Evolutionary conservation across 768 basidiomycete species (phyloP).

Genomic region (Boletus sp.): DNA sequence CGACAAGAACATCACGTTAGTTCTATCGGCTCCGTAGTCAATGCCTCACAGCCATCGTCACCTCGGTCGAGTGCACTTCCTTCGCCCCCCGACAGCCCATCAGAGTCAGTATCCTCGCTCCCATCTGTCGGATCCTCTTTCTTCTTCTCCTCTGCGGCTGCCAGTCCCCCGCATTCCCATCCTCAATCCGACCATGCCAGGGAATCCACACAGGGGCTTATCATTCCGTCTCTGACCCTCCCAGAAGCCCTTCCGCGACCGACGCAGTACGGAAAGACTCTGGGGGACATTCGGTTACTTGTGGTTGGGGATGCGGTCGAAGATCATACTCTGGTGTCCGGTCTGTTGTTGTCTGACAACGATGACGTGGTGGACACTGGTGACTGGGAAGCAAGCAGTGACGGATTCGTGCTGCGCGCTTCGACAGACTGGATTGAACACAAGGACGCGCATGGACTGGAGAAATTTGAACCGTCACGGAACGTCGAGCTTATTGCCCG

Average conservation of each 20-base stretch:
- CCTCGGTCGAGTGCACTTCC: slow-evolving; percentile 50
- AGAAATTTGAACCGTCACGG: slow-evolving; percentile 60
- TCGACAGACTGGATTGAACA: slow-evolving; percentile 76
- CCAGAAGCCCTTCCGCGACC: slow-evolving; percentile 61
- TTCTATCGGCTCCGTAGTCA: neutral
- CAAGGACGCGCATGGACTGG: slow-evolving; percentile 59
- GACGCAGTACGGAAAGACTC: slow-evolving; percentile 65
- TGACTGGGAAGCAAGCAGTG: slow-evolving; percentile 50
- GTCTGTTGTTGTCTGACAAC: slow-evolving; percentile 58
- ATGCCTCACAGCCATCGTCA: slow-evolving; percentile 44
- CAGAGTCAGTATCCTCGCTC: slow-evolving; percentile 64
- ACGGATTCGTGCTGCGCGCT: slow-evolving; percentile 49
- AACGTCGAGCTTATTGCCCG: slow-evolving; percentile 62
- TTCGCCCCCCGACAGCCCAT: slow-evolving; percentile 62
- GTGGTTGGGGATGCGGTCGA: slow-evolving; percentile 47
- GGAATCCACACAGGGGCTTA: slow-evolving; percentile 51
- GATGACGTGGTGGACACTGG: slow-evolving; percentile 67
- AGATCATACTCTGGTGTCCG: slow-evolving; percentile 38
- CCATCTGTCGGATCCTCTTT: slow-evolving; percentile 74
- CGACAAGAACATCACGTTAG: slow-evolving; percentile 19
- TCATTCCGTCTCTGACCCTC: slow-evolving; percentile 67
- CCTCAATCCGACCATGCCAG: slow-evolving; percentile 40
- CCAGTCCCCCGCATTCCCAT: slow-evolving; percentile 57
- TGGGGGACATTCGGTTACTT: slow-evolving; percentile 60
- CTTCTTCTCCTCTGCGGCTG: slow-evolving; percentile 75